Conservation (phyloP, 768 basidiomycete genomes). For the Russula brevipes region DNA sequence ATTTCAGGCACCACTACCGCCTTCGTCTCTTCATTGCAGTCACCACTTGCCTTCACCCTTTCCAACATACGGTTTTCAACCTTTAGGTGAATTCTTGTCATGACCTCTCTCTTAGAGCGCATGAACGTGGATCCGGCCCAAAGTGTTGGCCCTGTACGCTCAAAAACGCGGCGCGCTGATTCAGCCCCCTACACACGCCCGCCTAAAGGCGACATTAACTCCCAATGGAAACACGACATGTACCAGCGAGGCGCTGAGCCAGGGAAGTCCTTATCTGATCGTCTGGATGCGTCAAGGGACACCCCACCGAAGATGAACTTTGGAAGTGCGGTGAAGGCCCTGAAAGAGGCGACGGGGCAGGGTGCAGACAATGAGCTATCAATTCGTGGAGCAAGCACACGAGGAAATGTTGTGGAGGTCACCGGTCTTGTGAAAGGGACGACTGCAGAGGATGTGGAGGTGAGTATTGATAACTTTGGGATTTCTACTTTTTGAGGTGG, state of each 20-base stretch:
- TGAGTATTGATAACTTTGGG: neutral
- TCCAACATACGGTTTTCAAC: neutral
- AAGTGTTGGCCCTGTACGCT: constrained; percentile 22
- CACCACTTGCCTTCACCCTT: neutral
- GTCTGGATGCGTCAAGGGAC: constrained; percentile 11
- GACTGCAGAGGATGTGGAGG: constrained; percentile 26
- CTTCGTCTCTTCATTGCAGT: neutral
- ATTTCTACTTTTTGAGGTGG: neutral
- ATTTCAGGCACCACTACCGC: neutral
- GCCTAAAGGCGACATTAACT: constrained; percentile 25
- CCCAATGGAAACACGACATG: constrained; percentile 24
- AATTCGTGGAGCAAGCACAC: constrained; percentile 25
- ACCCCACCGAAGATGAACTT: constrained; percentile 25
- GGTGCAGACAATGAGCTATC: constrained; percentile 17
- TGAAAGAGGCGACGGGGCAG: constrained; percentile 22
- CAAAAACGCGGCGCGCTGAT: constrained; percentile 19
- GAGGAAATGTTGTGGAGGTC: constrained; percentile 26
- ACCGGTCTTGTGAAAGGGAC: constrained; percentile 26
- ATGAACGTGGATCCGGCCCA: constrained; percentile 21
- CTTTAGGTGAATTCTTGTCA: neutral
- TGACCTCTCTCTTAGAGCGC: constrained; percentile 26
- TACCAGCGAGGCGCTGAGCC: constrained; percentile 13
- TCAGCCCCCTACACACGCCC: constrained; percentile 24
- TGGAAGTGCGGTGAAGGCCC: constrained; percentile 21
- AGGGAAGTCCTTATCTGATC: constrained; percentile 21